Base-by-base conservation (phyloP, 495 filamentous ascomycete genomes). In the Astrothelium subdiscretum region DNA sequence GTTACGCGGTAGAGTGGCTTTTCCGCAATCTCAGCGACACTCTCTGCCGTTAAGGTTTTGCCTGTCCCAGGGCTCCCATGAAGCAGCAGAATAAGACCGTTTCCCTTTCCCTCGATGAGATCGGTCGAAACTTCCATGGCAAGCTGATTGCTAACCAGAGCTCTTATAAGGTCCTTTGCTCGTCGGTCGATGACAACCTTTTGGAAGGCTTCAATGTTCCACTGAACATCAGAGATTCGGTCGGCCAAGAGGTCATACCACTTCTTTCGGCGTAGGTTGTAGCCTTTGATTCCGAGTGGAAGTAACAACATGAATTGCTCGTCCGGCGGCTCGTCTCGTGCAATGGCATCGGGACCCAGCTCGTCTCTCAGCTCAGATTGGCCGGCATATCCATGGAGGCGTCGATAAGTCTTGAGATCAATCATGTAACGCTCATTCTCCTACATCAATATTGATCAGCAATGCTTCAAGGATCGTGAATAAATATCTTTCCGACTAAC, bases 31-130 rank as follows among this genome's bases (percentile, higher is more conserved):
- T 84, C 81, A 1, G 83, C 81, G 4, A 85, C 77, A 0, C 76
- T 72, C 61, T 77, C 71, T 13, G 81, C 83, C 0, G 83, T 86
- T 2, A 81, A 66, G 2, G 83, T 85, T 67, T 87, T 85, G 13
- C 83, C 82, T 6, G 79, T 77, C 0, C 83, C 84, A 0, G 84
- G 82, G 0, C 72, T 74, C 5, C 84, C 84, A 32, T 80, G 79
- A 0, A 87, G 76, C 1, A 87, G 73, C 31, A 80, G 76, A 52
- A 84, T 80, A n/a, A 86, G 75, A 8, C 83, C 83, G 59, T 58
- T 60, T 11, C 59, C 59, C 24, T 66, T 66, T 13, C 65, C 61
- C 40, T 66, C 31, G 35, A 63, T 58, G 32, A 66, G 32, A 44
- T 66, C 63, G 42, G 48, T 43, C 24, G 44, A 13, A 73, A 65